Conservation (phyloP, 441 rosid species). For the Euphorbia neoarborescens region DNA sequence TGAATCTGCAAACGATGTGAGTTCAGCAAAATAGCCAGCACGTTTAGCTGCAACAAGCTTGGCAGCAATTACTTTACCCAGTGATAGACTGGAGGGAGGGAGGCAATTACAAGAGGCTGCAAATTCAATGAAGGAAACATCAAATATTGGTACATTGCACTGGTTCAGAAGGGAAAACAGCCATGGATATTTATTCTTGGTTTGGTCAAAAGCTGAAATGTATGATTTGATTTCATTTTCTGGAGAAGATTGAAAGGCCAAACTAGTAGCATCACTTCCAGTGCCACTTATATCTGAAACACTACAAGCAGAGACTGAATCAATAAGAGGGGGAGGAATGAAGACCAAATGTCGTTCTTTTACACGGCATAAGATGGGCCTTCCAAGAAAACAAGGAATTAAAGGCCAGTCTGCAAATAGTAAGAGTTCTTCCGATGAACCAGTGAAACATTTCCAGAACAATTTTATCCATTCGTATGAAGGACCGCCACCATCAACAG, state of each 20-base stretch:
- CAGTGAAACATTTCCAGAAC: conserved; percentile 81
- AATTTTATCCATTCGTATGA: conserved; percentile 86
- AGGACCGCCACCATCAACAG: conserved; percentile 74
- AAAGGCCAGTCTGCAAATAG: conserved; percentile 92
- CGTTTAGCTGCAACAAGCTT: conserved; percentile 74
- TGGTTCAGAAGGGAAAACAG: conserved; percentile 71
- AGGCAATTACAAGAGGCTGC: conserved; percentile 64
- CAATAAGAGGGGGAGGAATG: conserved; percentile 57
- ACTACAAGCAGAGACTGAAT: conserved; percentile 29
- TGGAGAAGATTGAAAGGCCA: conserved; percentile 30
- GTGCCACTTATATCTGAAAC: conserved; percentile 26
- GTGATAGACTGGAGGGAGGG: conserved; percentile 58
- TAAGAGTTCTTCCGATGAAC: conserved; percentile 60
- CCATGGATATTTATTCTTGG: conserved; percentile 66
- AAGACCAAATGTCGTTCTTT: conserved; percentile 70
- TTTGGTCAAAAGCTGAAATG: conserved; percentile 49
- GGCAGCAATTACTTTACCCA: conserved; percentile 82
- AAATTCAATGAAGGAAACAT: conserved; percentile 66
- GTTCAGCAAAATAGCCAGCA: conserved; percentile 72
- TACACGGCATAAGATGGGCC: conserved; percentile 86
- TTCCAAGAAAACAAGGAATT: conserved; percentile 93
- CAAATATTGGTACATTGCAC: conserved; percentile 79
- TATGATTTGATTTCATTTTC: conserved; percentile 40
- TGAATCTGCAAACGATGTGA: conserved; percentile 50
- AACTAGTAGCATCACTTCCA: conserved; percentile 33